Evolutionary conservation across 768 basidiomycete species (phyloP), one percentile per base, ranked within the genome.

Genomic region (Agaricus blazei): DNA sequence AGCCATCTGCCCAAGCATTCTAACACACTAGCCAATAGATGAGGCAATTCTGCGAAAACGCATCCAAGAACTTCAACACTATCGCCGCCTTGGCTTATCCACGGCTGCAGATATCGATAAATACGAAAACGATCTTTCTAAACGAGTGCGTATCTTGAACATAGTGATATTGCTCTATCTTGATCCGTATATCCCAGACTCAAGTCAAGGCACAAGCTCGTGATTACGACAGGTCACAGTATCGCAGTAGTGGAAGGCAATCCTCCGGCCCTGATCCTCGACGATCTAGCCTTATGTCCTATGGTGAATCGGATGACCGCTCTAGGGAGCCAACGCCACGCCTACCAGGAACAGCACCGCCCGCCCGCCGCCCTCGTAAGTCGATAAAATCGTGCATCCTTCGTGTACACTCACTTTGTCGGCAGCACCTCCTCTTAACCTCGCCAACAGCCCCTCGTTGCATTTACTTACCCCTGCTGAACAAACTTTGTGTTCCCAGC

Each of bases 61-160:
- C 38, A 96, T 98, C 65, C 81, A 87, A 60, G 94, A 98, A 62
- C 74, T 99, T 24, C 96, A 99, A 64, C 84, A 88, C 48, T 96
- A 92, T 67, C 85, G 96, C 7, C 80, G 88, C 34, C 81, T 91
- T 65, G 97, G 96, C 0, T 72, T 99, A 27, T 85, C 84, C 2
- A 89, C 88, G 1, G 70, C 84, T 7, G 85, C 85, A n/a, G 96
- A 98, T 60, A 90, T 95, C 34, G 93, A 96, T 41, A 91, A 88
- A 64, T 98, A 92, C 64, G 90, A 94, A 45, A 68, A 72, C 37
- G 91, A 93, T 65, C 73, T 83, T 51, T 72, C 78, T 28, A 87
- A 87, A 61, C 75, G 93, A 60, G 93, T 93, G 64, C 56, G 86
- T 73, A 37, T 7, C 27, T 23, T 51, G 12, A 42, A 23, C 31